phyloP scores from a whole-genome alignment of 2,329 filamentous ascomycete species.

The Phaeosphaeria sp. region DNA sequence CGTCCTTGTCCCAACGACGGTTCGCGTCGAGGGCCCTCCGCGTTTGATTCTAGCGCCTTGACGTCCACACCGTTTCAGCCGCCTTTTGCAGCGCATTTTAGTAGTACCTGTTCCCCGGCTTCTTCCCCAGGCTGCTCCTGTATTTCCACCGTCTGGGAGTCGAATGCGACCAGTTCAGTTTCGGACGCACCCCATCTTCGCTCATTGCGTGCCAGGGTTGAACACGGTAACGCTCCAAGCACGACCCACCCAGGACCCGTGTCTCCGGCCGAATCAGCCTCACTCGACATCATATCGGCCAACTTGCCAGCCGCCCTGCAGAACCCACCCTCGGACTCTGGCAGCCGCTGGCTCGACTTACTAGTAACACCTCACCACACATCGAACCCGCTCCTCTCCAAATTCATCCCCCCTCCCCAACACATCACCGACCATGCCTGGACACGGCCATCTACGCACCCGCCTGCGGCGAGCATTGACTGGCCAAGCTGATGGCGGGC shows the following conservation, averaged over 20 bases:
- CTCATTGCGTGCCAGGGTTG: constrained; percentile 13
- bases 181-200: constrained; percentile 12
- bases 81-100: constrained; percentile 1
- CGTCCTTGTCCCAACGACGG: constrained; percentile 2
- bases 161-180: constrained; percentile 14
- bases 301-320: constrained; percentile 10
- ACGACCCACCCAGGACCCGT: constrained; percentile 19
- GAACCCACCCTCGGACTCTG: constrained; percentile 13
- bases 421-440: constrained; percentile 46
- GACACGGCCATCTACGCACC: constrained; percentile 48
- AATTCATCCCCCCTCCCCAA: neutral
- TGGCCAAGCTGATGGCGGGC: constrained; percentile 35
- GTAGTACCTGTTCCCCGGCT: constrained; percentile 9
- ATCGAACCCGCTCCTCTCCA: constrained; percentile 3
- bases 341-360: constrained; percentile 6
- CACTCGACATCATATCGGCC: constrained; percentile 27
- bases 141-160: constrained; percentile 6
- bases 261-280: constrained; percentile 27
- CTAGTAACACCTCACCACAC: constrained; percentile 3
- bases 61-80: constrained; percentile 20
- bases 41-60: constrained; percentile 33
- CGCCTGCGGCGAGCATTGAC: constrained; percentile 55
- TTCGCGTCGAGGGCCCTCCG: constrained; percentile 25
- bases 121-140: constrained; percentile 5
- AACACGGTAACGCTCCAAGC: constrained; percentile 3